Evolutionary conservation across 1,139 yeast genomes (phyloP).

Genomic region (Debaryomyces udenii): DNA sequence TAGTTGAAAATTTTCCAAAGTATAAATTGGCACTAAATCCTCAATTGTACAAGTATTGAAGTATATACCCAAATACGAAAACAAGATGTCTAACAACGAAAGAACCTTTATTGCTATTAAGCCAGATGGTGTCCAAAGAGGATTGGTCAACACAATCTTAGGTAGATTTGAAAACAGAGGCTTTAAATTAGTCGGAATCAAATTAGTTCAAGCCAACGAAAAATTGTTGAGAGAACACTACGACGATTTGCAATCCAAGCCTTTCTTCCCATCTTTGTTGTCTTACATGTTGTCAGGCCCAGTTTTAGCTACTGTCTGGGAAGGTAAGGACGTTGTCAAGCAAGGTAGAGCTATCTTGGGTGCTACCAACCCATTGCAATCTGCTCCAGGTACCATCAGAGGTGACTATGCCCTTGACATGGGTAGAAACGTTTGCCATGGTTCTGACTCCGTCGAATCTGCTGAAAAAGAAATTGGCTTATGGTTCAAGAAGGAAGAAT

Average conservation of each 20-base stretch:
- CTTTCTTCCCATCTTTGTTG: constrained; percentile 95
- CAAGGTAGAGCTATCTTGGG: constrained; percentile 98
- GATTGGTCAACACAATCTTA: constrained; percentile 85
- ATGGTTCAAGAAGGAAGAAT: constrained; percentile 99
- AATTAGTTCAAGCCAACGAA: constrained; percentile 88
- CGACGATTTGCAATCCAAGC: constrained; percentile 92
- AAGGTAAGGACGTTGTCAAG: constrained; percentile 99
- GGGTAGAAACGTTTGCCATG: constrained; percentile 99
- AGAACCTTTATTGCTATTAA: constrained; percentile 99
- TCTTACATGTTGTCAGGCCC: constrained; percentile 99
- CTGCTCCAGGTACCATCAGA: constrained; percentile 99
- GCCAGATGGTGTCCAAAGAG: constrained; percentile 99
- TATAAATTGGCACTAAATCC: constrained; percentile 5
- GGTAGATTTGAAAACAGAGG: constrained; percentile 97
- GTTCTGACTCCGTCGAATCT: constrained; percentile 98
- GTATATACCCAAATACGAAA: not conserved
- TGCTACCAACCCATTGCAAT: constrained; percentile 97
- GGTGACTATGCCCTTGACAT: constrained; percentile 95
- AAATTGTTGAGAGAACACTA: constrained; percentile 89
- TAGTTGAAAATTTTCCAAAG: constrained; percentile 3
- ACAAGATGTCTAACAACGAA: constrained; percentile 62
- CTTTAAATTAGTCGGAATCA: constrained; percentile 91
- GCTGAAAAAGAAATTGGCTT: constrained; percentile 94
- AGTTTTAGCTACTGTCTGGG: constrained; percentile 99
- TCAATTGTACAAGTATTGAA: not conserved